These are phyloP conservation scores for Plasmopara halstedii DNA, from an alignment of 352 stramenopile genomes.

Conservation along the genomic window DNA sequence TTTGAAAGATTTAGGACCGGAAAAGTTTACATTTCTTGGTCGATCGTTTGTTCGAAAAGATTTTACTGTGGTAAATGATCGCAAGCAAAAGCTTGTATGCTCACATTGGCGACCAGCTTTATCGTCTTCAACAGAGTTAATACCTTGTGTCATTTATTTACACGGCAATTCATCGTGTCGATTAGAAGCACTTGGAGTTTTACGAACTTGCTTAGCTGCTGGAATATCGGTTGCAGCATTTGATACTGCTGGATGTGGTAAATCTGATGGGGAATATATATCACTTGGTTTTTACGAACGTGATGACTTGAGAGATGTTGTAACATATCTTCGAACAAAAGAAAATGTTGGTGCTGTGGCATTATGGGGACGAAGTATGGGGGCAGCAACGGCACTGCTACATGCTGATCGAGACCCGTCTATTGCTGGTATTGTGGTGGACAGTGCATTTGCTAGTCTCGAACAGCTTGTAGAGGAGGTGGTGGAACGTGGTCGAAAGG, in stretches of 20 bases:
- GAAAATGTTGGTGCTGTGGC: constrained; percentile 91
- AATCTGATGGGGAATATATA: constrained; percentile 96
- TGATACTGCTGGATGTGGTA: constrained; percentile 94
- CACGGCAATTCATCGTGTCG: constrained; percentile 96
- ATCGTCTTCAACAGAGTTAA: constrained; percentile 21
- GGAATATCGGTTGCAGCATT: constrained; percentile 95
- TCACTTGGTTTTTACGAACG: constrained; percentile 96
- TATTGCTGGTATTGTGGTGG: constrained; percentile 95
- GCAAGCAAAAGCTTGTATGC: constrained; percentile 86
- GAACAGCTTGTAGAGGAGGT: constrained; percentile 95
- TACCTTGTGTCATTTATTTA: constrained; percentile 95
- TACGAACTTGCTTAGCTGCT: constrained; percentile 82
- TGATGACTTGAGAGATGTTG: constrained; percentile 82
- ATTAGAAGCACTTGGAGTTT: constrained; percentile 91
- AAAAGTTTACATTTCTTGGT: constrained; percentile 86
- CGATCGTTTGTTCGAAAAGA: constrained; percentile 85
- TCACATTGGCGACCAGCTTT: constrained; percentile 89
- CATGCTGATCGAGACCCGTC: constrained; percentile 95
- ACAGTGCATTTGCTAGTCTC: constrained; percentile 96
- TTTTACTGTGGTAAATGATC: constrained; percentile 81
- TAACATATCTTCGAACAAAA: constrained; percentile 89
- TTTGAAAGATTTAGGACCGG: constrained; percentile 85
- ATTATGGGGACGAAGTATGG: constrained; percentile 98
- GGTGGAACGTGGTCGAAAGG: constrained; percentile 91
- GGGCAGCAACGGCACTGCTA: constrained; percentile 95